Percentiles rank a stretch among this genome's conserved stretches.
phyloP scores from a whole-genome alignment of 495 filamentous ascomycete genomes.

The Penicillium taxi region DNA sequence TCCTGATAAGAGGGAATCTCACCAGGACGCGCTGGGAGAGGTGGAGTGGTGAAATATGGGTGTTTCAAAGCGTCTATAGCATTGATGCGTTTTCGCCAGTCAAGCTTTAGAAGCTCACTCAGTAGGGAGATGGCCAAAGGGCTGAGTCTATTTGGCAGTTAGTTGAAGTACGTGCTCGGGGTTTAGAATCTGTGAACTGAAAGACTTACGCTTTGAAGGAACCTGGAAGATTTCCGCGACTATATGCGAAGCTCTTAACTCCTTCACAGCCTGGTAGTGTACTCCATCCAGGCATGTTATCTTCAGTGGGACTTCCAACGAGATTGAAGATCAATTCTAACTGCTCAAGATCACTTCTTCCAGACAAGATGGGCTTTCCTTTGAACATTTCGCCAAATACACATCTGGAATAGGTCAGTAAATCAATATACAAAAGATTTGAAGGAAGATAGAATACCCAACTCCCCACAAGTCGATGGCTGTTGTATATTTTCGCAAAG shows the following conservation, averaged over 20 bases:
- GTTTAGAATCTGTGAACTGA: background rate
- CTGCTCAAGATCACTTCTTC: conserved; percentile 82
- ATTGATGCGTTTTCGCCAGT: conserved; percentile 83
- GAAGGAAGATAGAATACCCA: conserved; percentile 49
- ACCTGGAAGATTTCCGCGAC: conserved; percentile 57
- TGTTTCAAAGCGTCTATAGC: conserved; percentile 91
- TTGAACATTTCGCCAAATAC: conserved; percentile 98
- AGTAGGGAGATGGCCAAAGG: conserved; percentile 69
- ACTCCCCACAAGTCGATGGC: conserved; percentile 99
- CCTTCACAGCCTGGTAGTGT: conserved; percentile 72
- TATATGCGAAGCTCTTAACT: conserved; percentile 54
- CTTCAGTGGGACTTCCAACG: conserved; percentile 83
- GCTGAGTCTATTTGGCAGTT: conserved; percentile 29
- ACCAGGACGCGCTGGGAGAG: conserved; percentile 69
- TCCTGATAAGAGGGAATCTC: conserved; percentile 87
- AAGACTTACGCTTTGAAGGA: conserved; percentile 60
- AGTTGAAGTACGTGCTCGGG: conserved; percentile 1
- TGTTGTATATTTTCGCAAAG: conserved; percentile 81
- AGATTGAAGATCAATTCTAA: conserved; percentile 85
- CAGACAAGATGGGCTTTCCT: conserved; percentile 84
- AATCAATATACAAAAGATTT: conserved; percentile 2
- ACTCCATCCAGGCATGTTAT: conserved; percentile 90
- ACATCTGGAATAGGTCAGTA: conserved; percentile 51
- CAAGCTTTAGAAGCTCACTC: conserved; percentile 73
- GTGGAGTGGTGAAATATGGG: conserved; percentile 74